These are phyloP conservation scores for Candida maltosa DNA, from an alignment of 805 yeast species.

Conservation along the genomic window DNA sequence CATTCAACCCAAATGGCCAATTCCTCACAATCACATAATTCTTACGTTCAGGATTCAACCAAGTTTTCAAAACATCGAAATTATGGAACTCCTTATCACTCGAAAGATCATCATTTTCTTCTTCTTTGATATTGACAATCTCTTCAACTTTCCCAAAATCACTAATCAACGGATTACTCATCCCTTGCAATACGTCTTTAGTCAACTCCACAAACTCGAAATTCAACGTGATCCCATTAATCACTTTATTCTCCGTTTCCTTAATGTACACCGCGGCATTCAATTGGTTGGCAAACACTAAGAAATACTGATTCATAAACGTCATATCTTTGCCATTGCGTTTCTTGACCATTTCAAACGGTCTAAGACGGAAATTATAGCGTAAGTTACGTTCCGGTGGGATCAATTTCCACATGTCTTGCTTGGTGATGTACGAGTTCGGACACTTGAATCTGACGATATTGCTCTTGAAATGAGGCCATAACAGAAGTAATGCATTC, in stretches of 20 bases:
- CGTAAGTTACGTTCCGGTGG: too few relatives aligned
- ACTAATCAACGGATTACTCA: not conserved
- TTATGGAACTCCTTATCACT: slow-evolving; percentile 4
- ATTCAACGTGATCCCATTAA: slow-evolving; percentile 40
- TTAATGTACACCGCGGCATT: slow-evolving; percentile 51
- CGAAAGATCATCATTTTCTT: not conserved
- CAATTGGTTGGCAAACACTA: slow-evolving; percentile 45
- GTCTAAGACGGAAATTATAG: too few relatives aligned
- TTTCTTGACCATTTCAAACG: slow-evolving; percentile 45
- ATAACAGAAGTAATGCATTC: slow-evolving; percentile 4
- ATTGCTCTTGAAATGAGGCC: slow-evolving; percentile 17
- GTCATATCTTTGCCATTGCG: slow-evolving; percentile 44
- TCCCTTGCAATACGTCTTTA: not conserved
- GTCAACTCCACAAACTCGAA: slow-evolving; percentile 5
- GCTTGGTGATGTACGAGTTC: slow-evolving; percentile 31
- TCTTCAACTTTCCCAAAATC: not conserved
- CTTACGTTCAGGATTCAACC: slow-evolving; percentile 16
- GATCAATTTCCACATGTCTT: slow-evolving; percentile 39
- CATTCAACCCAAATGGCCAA: slow-evolving; percentile 42
- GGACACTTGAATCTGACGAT: slow-evolving; percentile 36
- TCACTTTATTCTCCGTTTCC: slow-evolving; percentile 45
- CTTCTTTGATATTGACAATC: not conserved
- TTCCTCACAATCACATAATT: slow-evolving; percentile 40
- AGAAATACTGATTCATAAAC: slow-evolving; percentile 48
- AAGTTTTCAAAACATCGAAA: slow-evolving; percentile 11